phyloP scores from a whole-genome alignment of 805 yeast species.

The Debaryomyces tyrocola region DNA sequence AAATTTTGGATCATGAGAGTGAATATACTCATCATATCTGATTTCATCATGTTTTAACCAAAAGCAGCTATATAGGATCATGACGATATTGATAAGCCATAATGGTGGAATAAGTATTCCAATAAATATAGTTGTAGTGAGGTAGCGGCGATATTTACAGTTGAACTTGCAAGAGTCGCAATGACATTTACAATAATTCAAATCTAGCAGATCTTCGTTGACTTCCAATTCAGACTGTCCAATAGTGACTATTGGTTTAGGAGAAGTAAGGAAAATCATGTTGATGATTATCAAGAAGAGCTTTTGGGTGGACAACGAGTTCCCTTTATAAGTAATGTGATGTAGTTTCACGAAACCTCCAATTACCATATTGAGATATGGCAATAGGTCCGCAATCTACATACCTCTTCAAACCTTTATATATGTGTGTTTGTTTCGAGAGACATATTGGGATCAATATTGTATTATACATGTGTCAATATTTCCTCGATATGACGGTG shows the following conservation, averaged over 20 bases:
- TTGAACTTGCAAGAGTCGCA: conserved; percentile 6
- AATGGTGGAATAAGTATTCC: conserved; percentile 19
- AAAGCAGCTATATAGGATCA: conserved; percentile 6
- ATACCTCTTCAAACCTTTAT: no score
- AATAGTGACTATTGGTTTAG: background rate
- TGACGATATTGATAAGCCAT: conserved; percentile 15
- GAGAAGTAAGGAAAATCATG: background rate
- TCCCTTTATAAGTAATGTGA: no score
- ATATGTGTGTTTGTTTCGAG: no score
- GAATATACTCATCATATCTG: background rate
- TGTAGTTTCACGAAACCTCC: background rate
- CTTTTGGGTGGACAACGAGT: no score
- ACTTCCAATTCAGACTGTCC: conserved; percentile 1
- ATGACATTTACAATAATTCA: conserved; percentile 2
- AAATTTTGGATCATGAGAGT: background rate
- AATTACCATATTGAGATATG: conserved; percentile 1
- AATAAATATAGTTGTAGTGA: conserved; percentile 8
- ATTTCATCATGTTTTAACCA: background rate
- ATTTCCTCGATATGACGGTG: no score
- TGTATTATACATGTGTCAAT: no score
- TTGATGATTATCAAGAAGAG: background rate
- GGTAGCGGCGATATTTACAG: background rate
- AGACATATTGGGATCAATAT: no score
- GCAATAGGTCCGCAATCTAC: background rate
- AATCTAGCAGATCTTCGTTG: background rate